Base-by-base conservation (phyloP, 202 grass and related monocot species). In the Panicum virgatum region DNA sequence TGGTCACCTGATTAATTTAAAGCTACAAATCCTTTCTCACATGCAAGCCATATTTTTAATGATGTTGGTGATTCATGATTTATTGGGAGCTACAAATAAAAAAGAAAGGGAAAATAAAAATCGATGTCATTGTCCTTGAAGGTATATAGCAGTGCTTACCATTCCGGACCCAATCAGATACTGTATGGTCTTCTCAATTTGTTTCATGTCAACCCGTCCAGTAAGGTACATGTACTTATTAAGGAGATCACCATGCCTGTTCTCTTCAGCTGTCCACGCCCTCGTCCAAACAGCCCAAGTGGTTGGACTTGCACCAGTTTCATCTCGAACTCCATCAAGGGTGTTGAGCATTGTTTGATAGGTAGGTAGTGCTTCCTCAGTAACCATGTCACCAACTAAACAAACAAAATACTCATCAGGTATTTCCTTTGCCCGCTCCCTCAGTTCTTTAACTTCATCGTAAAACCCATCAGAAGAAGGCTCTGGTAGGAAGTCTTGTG, bases 301-400 rank as follows among this genome's bases (percentile, higher is more conserved):
- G 22, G 92, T 94, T 84, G 80, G 94, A 74, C 94, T 97, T 37
- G 94, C 94, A 19, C 94, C 94, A 20, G 94, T 97, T 80, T 97
- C 94, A 83, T 94, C 92, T 44, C 90, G 84, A 23, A 93, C 90
- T 66, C 94, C 88, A 52, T 97, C 94, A 29, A 94, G 83, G 77
- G 90, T 94, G 75, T 97, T 97, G 44, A 97, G 86, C 92, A 97
- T 94, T 69, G 94, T 97, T 90, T 97, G 94, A 57, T 97, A 94
- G 13, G 94, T 97, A 40, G 94, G 94, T 71, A 97, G 79, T 38
- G 94, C 94, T 79, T 97, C 94, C 85, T 97, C 94, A 23, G 94
- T 97, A 85, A 97, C 91, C 94, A 97, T 97, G 64, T 97, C 94
- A 73, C 94, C 94, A 67, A 97, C 94, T 82, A 97, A 87, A 78